These are phyloP conservation scores for Metschnikowia kunwiensis DNA, from an alignment of 805 yeast species.

Conservation along the genomic window DNA sequence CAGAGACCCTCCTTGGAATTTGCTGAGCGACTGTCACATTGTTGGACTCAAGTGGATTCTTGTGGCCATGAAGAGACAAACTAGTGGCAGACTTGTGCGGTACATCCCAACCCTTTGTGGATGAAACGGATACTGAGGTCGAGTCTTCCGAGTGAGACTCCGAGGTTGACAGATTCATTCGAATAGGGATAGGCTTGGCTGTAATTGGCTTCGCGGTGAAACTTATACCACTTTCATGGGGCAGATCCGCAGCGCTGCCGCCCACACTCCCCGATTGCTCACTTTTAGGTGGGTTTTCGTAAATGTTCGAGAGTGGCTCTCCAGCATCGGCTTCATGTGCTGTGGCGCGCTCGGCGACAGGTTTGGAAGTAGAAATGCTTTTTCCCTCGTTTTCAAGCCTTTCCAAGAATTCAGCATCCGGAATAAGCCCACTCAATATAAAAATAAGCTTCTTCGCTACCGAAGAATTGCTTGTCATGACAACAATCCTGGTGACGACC, in stretches of 20 bases:
- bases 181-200: constrained; percentile 16
- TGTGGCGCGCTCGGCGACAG: too few relatives aligned
- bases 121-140: constrained; percentile 23
- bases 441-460: constrained; percentile 59
- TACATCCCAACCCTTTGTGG: constrained; percentile 48
- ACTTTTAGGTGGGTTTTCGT: too few relatives aligned
- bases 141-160: constrained; percentile 13
- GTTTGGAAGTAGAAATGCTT: too few relatives aligned
- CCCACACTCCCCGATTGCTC: too few relatives aligned
- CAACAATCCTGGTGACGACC: constrained; percentile 47
- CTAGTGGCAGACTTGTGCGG: constrained; percentile 35
- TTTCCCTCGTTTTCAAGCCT: constrained; percentile 3
- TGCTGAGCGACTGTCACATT: constrained; percentile 23
- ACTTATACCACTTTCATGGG: constrained; percentile 5
- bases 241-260: not conserved
- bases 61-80: constrained; percentile 20
- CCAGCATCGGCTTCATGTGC: too few relatives aligned
- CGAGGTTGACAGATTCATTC: constrained; percentile 2
- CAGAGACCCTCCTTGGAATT: constrained; percentile 23
- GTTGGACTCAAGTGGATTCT: constrained; percentile 16
- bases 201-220: constrained; percentile 5
- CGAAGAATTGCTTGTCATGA: constrained; percentile 57
- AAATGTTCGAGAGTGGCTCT: too few relatives aligned
- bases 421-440: constrained; percentile 49
- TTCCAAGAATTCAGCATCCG: constrained; percentile 25